Evolutionary conservation across 371 early-diverging fungal species (phyloP).

Genomic region (Circinella umbellata): DNA sequence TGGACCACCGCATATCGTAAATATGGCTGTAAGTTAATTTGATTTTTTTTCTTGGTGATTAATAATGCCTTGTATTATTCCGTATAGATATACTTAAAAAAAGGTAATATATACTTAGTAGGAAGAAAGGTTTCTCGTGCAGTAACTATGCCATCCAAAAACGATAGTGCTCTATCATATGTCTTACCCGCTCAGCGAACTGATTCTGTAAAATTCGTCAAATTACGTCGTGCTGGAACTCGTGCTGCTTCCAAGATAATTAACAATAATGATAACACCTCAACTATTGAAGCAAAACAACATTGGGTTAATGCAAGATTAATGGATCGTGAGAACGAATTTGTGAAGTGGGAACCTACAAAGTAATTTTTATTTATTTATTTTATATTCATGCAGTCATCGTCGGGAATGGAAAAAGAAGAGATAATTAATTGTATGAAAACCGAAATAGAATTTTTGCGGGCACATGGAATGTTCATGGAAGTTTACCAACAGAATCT

Average conservation of each 20-base stretch:
- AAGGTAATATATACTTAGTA: not conserved
- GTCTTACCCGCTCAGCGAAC: constrained; percentile 41
- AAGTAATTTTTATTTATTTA: constrained; percentile 36
- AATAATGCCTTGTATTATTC: not conserved
- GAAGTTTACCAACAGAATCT: constrained; percentile 62
- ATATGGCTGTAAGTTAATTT: constrained; percentile 18
- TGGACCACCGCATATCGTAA: constrained; percentile 35
- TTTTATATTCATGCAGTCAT: not conserved
- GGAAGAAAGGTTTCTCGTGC: constrained; percentile 24
- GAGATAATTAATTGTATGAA: no score
- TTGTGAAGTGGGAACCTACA: constrained; percentile 50
- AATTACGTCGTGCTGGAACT: constrained; percentile 39
- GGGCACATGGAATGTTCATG: constrained; percentile 95
- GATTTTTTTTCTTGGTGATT: not conserved
- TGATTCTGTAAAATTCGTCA: constrained; percentile 38
- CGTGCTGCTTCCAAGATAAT: constrained; percentile 8
- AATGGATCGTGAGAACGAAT: constrained; percentile 55
- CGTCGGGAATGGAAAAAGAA: no score
- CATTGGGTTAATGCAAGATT: constrained; percentile 66
- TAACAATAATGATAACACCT: not conserved
- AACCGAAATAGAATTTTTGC: constrained; percentile 53
- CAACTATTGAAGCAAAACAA: constrained; percentile 45
- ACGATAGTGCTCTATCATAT: constrained; percentile 32
- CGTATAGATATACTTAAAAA: not conserved
- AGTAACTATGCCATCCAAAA: constrained; percentile 25